These are phyloP conservation scores for Hymenoscyphus repandus DNA, from an alignment of 2,329 filamentous ascomycete species.

Conservation along the genomic window DNA sequence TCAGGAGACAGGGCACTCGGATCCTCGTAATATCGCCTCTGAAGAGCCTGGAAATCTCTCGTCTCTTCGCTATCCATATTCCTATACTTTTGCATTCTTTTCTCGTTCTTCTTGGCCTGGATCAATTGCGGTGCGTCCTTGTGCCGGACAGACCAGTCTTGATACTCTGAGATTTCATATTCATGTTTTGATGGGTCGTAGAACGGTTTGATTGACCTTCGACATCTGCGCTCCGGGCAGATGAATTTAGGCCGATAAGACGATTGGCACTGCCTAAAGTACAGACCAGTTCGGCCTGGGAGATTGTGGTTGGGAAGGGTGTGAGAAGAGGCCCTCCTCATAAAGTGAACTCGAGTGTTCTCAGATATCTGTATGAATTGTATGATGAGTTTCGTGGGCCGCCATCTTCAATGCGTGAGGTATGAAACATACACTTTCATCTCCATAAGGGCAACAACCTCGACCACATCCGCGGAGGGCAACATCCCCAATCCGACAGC, in stretches of 20 bases:
- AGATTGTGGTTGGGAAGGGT: background rate
- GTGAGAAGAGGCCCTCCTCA: background rate
- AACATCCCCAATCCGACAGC: background rate
- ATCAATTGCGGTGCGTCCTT: background rate
- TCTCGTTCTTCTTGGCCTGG: background rate
- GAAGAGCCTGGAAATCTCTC: background rate
- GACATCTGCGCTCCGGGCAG: background rate
- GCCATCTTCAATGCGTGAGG: background rate
- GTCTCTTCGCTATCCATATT: background rate
- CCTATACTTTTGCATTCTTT: background rate
- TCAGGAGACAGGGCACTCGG: background rate
- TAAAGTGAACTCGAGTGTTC: background rate
- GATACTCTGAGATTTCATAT: slow-evolving; percentile 3
- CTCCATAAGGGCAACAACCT: background rate
- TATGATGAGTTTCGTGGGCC: background rate
- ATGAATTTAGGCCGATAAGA: slow-evolving; percentile 6
- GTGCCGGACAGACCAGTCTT: slow-evolving; percentile 4
- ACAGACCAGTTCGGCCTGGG: background rate
- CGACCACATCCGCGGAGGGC: background rate
- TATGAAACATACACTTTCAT: background rate
- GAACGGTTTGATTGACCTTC: slow-evolving; percentile 2
- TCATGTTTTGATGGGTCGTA: slow-evolving; percentile 2
- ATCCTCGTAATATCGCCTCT: background rate
- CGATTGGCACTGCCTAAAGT: background rate
- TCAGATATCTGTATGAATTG: slow-evolving; percentile 1